Evolutionary conservation across 192 early-diverging fungal species (phyloP), one percentile per base, ranked within the genome.

Genomic region (Podila verticillata): DNA sequence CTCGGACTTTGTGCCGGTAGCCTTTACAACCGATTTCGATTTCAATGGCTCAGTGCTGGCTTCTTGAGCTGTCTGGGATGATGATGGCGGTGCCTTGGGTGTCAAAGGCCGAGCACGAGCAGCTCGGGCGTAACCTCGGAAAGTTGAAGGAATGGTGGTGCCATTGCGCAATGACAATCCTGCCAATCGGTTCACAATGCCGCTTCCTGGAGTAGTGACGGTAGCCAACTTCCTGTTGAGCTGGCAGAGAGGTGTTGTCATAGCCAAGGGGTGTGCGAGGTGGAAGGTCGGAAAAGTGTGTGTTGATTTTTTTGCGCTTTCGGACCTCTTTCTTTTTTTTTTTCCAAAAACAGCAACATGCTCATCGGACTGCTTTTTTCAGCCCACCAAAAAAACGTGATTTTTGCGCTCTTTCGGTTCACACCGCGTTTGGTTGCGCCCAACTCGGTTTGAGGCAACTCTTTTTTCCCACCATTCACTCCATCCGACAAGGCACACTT

Each of bases 101-200:
- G 62, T 68, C n/a, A 51, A 36, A 17, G 77, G 70, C 20, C 66
- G 60, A 48, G 70, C 59, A 24, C 65, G 57, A 20, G 64, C 75
- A n/a, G 61, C 60, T n/a, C 77, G 59, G 54, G 70, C 77, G 67
- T 80, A 80, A 4, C 70, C 60, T 47, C 77, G 59, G 26, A 39
- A 48, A 13, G 28, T 36, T 4, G 57, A 34, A 31, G 62, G 51
- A 54, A 54, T 34, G 28, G 57, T 12, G 7, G 31, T 20, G 39
- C 20, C 28, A 4, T 48, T 1, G 5, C 48, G 1, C 7, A 78
- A 24, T 30, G 64, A 66, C 4, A 72, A 35, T 67, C 48, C 58
- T 47, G 68, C 8, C 2, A 79, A 35, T 2, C 51, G 68, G 13
- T 62, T 57, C 5, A 31, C 34, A 24, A 77, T 35, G 61, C 61